A percentile compares a stretch with the other conserved stretches of the same genome.
These are phyloP conservation scores for Cladosporium austrohemisphaericum DNA, from an alignment of 2,329 filamentous ascomycete genomes.

Conservation along the genomic window DNA sequence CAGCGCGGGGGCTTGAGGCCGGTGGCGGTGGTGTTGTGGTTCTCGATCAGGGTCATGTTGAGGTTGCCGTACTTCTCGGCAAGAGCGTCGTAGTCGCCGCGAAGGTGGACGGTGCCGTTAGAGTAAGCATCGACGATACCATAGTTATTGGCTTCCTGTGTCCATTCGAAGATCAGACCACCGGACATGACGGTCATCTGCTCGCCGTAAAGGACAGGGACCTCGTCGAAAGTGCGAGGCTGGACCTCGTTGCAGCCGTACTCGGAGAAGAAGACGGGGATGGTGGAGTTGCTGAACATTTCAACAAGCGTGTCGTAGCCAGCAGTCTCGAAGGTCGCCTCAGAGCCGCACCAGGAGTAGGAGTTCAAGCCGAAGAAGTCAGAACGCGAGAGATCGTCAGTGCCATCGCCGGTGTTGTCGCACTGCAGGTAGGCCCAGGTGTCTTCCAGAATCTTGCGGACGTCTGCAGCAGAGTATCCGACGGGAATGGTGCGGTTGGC, in stretches of 20 bases:
- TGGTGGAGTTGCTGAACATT: conserved; percentile 61
- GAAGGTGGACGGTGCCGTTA: conserved; percentile 42
- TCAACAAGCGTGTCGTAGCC: conserved; percentile 61
- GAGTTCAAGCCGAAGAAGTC: conserved; percentile 77
- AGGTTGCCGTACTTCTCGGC: conserved; percentile 71
- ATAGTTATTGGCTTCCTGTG: conserved; percentile 62
- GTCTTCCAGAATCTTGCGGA: conserved; percentile 68
- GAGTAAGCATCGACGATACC: conserved; percentile 46
- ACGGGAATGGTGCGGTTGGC: conserved; percentile 58
- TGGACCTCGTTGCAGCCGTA: conserved; percentile 70
- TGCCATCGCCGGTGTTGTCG: conserved; percentile 47
- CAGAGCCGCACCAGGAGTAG: conserved; percentile 69
- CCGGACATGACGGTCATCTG: conserved; percentile 72
- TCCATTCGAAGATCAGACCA: conserved; percentile 78
- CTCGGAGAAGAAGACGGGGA: conserved; percentile 80
- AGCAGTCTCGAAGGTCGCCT: conserved; percentile 60
- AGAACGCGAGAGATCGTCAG: conserved; percentile 55
- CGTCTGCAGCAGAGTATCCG: conserved; percentile 70
- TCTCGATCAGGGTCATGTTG: conserved; percentile 65
- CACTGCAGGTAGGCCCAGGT: conserved; percentile 75
- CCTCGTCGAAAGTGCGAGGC: conserved; percentile 74
- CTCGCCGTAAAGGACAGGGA: conserved; percentile 65
- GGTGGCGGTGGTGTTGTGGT: conserved; percentile 55
- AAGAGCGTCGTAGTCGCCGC: conserved; percentile 60
- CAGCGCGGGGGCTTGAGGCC: conserved; percentile 61